phyloP scores from a whole-genome alignment of 2,329 filamentous ascomycete genomes.

The Chrysoporthe puriensis region DNA sequence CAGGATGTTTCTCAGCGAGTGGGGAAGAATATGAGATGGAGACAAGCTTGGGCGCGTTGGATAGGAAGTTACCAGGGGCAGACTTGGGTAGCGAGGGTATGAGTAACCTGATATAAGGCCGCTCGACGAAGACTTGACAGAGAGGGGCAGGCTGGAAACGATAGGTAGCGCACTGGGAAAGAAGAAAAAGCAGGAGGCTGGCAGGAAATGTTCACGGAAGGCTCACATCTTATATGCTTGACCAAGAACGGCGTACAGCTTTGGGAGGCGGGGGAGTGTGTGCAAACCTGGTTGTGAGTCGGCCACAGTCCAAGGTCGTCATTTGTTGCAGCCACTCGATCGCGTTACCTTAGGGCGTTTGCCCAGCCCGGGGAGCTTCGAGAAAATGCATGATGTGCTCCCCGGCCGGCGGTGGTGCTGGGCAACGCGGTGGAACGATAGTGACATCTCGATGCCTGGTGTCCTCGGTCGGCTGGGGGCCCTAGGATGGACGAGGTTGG shows the following conservation, averaged over 20 bases:
- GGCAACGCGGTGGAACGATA: slow-evolving; percentile 21
- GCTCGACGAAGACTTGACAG: slow-evolving; percentile 30
- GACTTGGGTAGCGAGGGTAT: slow-evolving; percentile 32
- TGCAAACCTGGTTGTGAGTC: slow-evolving; percentile 19
- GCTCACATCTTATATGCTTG: slow-evolving; percentile 22
- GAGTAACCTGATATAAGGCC: slow-evolving; percentile 37
- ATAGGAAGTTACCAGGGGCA: slow-evolving; percentile 2
- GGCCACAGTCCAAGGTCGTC: slow-evolving; percentile 2
- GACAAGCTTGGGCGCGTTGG: slow-evolving; percentile 5
- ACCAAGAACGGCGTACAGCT: neutral
- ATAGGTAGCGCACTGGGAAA: slow-evolving; percentile 25
- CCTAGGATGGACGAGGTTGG: slow-evolving; percentile 14
- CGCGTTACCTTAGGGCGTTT: slow-evolving; percentile 11
- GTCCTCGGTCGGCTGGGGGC: slow-evolving; percentile 4
- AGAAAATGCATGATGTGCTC: slow-evolving; percentile 13
- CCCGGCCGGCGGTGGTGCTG: slow-evolving; percentile 7
- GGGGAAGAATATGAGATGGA: slow-evolving; percentile 9
- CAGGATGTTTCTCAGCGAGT: slow-evolving; percentile 16
- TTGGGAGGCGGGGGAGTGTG: slow-evolving; percentile 4
- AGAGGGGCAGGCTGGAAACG: slow-evolving; percentile 31
- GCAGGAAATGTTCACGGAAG: slow-evolving; percentile 21
- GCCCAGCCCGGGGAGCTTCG: slow-evolving; percentile 12
- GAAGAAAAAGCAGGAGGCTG: slow-evolving; percentile 28
- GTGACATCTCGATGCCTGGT: slow-evolving; percentile 15
- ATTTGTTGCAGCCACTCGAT: slow-evolving; percentile 13